Conservation (phyloP, 2,329 filamentous ascomycete genomes). For the Ascosphaera aggregata region DNA sequence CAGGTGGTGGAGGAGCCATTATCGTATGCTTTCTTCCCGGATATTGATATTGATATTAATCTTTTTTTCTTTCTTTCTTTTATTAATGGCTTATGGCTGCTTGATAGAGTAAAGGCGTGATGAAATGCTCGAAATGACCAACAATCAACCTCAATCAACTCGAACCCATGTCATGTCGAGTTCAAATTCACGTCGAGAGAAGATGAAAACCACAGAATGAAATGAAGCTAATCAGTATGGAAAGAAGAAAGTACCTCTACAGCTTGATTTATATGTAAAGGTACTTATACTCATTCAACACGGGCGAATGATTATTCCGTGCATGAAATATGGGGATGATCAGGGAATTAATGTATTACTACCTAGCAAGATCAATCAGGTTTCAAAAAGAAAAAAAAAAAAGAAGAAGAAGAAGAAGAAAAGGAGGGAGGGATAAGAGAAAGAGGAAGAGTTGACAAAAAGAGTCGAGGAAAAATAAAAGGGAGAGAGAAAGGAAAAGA, state of each 20-base stretch:
- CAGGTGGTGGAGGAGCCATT: constrained; percentile 54
- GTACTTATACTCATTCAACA: neutral
- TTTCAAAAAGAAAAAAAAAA: constrained; percentile 2
- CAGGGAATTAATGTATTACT: neutral
- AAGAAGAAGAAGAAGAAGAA: constrained; percentile 7
- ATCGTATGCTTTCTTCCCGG: neutral
- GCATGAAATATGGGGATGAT: neutral
- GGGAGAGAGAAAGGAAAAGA: constrained; percentile 5
- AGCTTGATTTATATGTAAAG: neutral
- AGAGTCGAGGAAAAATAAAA: constrained; percentile 2
- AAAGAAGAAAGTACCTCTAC: neutral
- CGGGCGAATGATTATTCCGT: neutral
- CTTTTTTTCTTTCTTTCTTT: neutral
- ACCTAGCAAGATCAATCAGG: neutral
- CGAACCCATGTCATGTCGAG: too few relatives aligned
- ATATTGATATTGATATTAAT: neutral
- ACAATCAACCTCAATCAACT: too few relatives aligned
- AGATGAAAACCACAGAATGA: neutral
- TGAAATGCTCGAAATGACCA: too few relatives aligned
- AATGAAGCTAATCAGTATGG: too few relatives aligned
- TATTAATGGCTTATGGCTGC: neutral
- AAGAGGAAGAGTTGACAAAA: neutral
- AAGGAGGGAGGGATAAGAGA: constrained; percentile 8
- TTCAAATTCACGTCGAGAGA: too few relatives aligned
- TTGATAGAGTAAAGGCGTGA: too few relatives aligned